Evolutionary conservation across 306 rosid species (phyloP).

Genomic region (Fagus crenata): DNA sequence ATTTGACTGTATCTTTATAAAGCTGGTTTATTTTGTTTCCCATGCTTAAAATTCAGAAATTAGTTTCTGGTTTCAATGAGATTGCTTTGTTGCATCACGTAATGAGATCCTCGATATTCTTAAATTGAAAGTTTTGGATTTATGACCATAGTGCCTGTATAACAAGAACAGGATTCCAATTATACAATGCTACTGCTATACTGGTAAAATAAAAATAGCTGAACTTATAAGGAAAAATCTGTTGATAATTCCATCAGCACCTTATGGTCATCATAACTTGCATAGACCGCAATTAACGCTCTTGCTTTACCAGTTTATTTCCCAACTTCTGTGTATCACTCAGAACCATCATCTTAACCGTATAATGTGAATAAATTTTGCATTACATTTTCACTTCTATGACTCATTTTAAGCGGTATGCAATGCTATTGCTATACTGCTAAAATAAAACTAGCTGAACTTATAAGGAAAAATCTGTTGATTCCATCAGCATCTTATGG

Average conservation of each 20-base stretch:
- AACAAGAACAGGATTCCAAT: too few species aligned
- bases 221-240: neutral
- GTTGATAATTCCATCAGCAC: too few species aligned
- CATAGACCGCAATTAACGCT: neutral
- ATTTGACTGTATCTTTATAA: neutral
- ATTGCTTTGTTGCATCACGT: neutral
- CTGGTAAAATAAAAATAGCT: neutral
- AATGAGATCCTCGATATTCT: neutral
- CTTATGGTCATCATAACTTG: neutral
- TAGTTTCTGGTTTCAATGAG: conserved; percentile 6
- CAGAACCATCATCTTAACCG: neutral
- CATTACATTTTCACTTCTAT: neutral
- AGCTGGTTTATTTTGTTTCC: conserved; percentile 1
- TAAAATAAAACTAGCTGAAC: neutral
- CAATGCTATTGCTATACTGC: neutral
- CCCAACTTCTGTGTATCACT: neutral
- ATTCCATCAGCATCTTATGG: neutral
- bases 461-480: neutral
- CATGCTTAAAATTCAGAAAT: neutral
- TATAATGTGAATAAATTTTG: too few species aligned
- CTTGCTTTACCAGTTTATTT: neutral
- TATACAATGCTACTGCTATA: neutral
- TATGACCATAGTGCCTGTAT: too few species aligned
- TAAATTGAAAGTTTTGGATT: too few species aligned
- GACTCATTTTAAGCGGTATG: neutral